Evolutionary conservation across 306 rosid genomes (phyloP).

Genomic region (Astragalus glycyphyllos): DNA sequence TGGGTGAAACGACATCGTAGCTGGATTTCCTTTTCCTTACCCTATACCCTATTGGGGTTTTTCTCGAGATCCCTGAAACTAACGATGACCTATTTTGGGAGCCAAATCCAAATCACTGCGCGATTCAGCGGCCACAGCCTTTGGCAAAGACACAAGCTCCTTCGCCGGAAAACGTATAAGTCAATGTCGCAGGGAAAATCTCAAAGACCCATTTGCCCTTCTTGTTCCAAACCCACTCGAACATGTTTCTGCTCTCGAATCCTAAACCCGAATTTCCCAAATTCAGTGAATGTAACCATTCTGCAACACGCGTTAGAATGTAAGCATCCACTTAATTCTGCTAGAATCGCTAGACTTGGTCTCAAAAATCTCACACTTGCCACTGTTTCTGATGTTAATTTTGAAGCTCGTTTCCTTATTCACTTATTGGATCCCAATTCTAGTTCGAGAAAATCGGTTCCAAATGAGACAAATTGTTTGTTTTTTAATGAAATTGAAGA

Average conservation of each 20-base stretch:
- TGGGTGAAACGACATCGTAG: constrained; percentile 37
- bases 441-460: constrained; percentile 15
- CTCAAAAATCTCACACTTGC: constrained; percentile 64
- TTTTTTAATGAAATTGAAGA: constrained; percentile 39
- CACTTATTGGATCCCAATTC: constrained; percentile 42
- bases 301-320: constrained; percentile 76
- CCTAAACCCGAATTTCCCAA: constrained; percentile 53
- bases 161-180: constrained; percentile 39
- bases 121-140: constrained; percentile 19
- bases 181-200: constrained; percentile 51
- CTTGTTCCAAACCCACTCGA: constrained; percentile 75
- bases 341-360: constrained; percentile 77
- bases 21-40: neutral
- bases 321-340: constrained; percentile 86
- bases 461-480: constrained; percentile 10
- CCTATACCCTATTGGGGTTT: constrained; percentile 6
- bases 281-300: constrained; percentile 71
- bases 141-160: constrained; percentile 11
- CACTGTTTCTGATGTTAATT: constrained; percentile 76
- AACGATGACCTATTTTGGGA: constrained; percentile 34
- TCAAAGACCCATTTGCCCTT: constrained; percentile 73
- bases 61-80: neutral
- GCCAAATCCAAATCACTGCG: constrained; percentile 34
- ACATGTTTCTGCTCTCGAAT: constrained; percentile 81
- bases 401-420: constrained; percentile 58